Evolutionary conservation across 164 flowering plant species (phyloP), one percentile per base, ranked within the genome.

Genomic region (Magnolia officinalis): DNA sequence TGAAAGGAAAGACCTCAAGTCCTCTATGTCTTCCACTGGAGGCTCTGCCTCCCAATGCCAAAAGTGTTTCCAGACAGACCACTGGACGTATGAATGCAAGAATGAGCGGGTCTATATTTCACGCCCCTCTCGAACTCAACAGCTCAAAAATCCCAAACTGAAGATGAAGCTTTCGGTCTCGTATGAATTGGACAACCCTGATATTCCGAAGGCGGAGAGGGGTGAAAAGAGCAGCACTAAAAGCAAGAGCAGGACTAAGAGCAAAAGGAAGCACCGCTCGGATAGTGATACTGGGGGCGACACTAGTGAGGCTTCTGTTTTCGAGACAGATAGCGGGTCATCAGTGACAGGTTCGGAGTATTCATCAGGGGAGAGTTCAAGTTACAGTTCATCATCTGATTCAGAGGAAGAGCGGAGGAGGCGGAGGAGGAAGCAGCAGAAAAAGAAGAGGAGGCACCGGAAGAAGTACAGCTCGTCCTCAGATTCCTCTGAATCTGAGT

Each of bases 41-140:
- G 90, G 89, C 16, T 49, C 84, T 0, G 85, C 93, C 72, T 78
- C 95, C 2, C 97, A 95, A 61, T 95, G 98, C 82, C 99, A 95
- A 80, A 93, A 93, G 80, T 95, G 98, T 78, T 92, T 88, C 70
- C 93, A 93, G 77, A n/a, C 87, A 16, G 97, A 96, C 9, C 99
- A 95, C 73, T 95, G 99, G 99, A 95, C 99, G 0, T 93, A 90
- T 67, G 99, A 93, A 78, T 95, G 99, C 89, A 93, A 93, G 84
- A 95, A 93, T 49, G 98, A 95, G 74, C 80, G 99, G 71, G 98
- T 92, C 68, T 95, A 95, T 75, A 90, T 95, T 68, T 89, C 99
- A 10, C 83, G 99, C 8, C 97, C 99, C 9, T 95, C 99, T 4
- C 82, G 98, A 9, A 92, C 97, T 6, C 99, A 95, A 72, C 94